A percentile compares a stretch with the other conserved stretches of the same genome.
phyloP scores from a whole-genome alignment of 176 grass and related monocot genomes.

The Carex cristatella region DNA sequence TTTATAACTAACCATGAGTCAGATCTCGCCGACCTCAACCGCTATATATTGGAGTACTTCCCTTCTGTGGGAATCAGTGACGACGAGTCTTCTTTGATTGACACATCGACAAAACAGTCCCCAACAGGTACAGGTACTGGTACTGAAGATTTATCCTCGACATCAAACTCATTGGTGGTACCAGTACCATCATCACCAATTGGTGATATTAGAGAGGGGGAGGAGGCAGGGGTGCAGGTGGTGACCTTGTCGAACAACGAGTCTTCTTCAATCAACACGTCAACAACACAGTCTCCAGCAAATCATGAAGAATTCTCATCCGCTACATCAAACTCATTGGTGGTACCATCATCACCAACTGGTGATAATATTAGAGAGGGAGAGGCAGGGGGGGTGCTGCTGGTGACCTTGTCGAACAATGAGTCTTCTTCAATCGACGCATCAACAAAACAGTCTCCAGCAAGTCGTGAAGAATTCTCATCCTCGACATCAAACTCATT shows the following conservation, averaged over 20 bases:
- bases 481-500: not conserved
- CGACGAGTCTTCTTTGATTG: not conserved
- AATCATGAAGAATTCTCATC: not conserved
- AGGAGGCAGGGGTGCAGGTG: conserved; percentile 16
- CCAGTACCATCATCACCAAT: not conserved
- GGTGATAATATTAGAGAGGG: not conserved
- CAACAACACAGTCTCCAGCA: not conserved
- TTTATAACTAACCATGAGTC: conserved; percentile 13
- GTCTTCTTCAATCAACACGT: conserved; percentile 12
- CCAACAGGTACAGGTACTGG: not conserved
- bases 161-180: not conserved
- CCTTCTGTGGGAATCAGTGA: conserved; percentile 42
- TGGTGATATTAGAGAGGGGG: not conserved
- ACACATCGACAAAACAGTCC: conserved; percentile 9
- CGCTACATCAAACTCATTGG: not conserved
- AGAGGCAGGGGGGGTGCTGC: not conserved
- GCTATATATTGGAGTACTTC: conserved; percentile 63
- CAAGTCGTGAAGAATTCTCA: not conserved
- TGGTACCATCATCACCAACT: not conserved
- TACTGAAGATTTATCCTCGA: not conserved
- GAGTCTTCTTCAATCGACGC: conserved; percentile 10
- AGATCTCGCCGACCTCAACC: conserved; percentile 66
- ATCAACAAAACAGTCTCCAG: not conserved
- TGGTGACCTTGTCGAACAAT: conserved; percentile 1
- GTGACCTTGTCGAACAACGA: conserved; percentile 40